A percentile compares a stretch with the other conserved stretches of the same genome.
Evolutionary conservation across 176 grass and related monocot species (phyloP).

Genomic region (Poa pratensis): DNA sequence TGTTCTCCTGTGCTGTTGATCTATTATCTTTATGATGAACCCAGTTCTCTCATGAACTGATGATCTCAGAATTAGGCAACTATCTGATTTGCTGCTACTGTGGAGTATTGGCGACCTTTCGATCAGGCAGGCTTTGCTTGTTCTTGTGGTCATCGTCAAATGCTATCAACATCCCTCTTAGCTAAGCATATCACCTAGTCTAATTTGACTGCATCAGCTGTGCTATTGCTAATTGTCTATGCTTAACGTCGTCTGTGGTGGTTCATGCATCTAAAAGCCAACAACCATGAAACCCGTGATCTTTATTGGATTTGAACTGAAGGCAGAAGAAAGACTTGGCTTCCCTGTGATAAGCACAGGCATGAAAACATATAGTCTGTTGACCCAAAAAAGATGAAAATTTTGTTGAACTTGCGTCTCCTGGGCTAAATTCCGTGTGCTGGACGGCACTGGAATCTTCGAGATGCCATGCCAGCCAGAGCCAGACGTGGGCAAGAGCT

Average conservation of each 20-base stretch:
- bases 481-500: not conserved
- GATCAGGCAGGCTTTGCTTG: not conserved
- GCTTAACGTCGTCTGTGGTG: not conserved
- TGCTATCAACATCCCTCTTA: not conserved
- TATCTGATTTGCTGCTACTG: not conserved
- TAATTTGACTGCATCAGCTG: not conserved
- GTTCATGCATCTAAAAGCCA: not conserved
- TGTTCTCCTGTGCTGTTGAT: not conserved
- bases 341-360: not conserved
- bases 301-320: not conserved
- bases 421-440: not conserved
- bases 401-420: too few species aligned
- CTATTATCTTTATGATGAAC: too few species aligned
- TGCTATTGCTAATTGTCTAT: not conserved
- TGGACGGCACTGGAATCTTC: not conserved
- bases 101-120: not conserved
- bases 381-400: not conserved
- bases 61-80: not conserved
- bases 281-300: not conserved
- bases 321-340: not conserved
- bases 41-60: not conserved
- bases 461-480: not conserved
- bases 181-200: not conserved
- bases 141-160: not conserved
- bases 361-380: not conserved